Evolutionary conservation across 2,329 filamentous ascomycete species (phyloP).

Genomic region (Colletotrichum sp.): DNA sequence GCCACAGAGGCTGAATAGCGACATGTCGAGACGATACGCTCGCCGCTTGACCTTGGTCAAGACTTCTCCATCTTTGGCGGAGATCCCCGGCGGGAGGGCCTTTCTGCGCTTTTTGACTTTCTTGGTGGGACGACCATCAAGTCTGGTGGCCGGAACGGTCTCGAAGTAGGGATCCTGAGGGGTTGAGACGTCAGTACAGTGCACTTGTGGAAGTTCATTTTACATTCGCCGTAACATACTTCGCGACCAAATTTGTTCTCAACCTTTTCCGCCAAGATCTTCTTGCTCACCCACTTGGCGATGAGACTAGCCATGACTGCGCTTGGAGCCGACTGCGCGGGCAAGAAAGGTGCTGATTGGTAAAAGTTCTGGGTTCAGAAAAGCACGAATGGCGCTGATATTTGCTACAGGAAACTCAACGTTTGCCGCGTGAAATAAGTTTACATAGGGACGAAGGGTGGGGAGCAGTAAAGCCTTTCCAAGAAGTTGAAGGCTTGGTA

Average conservation of each 20-base stretch:
- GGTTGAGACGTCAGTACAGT: slow-evolving; percentile 16
- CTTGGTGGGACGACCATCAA: slow-evolving; percentile 67
- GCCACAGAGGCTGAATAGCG: slow-evolving; percentile 80
- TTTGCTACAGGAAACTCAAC: not conserved
- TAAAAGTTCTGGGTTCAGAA: not conserved
- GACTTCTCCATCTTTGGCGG: slow-evolving; percentile 79
- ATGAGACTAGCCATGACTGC: slow-evolving; percentile 55
- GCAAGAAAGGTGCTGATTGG: not conserved
- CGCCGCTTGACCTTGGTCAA: slow-evolving; percentile 85
- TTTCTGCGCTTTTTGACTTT: slow-evolving; percentile 87
- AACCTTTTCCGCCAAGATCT: slow-evolving; percentile 60
- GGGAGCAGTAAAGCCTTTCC: not conserved
- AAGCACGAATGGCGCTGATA: not conserved
- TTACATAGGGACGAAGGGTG: not conserved
- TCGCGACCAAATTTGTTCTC: slow-evolving; percentile 64
- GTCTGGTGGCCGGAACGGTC: slow-evolving; percentile 74
- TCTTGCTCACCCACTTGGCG: slow-evolving; percentile 60
- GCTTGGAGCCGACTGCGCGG: not conserved
- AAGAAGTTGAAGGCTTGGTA: not conserved
- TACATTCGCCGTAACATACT: slow-evolving; percentile 33
- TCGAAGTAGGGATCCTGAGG: slow-evolving; percentile 89
- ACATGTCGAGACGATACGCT: slow-evolving; percentile 86
- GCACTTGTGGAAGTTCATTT: not conserved
- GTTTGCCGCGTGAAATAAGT: not conserved
- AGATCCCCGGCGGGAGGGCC: slow-evolving; percentile 82